phyloP scores from a whole-genome alignment of 208 protist genomes.

The Trypanosoma grayi region DNA sequence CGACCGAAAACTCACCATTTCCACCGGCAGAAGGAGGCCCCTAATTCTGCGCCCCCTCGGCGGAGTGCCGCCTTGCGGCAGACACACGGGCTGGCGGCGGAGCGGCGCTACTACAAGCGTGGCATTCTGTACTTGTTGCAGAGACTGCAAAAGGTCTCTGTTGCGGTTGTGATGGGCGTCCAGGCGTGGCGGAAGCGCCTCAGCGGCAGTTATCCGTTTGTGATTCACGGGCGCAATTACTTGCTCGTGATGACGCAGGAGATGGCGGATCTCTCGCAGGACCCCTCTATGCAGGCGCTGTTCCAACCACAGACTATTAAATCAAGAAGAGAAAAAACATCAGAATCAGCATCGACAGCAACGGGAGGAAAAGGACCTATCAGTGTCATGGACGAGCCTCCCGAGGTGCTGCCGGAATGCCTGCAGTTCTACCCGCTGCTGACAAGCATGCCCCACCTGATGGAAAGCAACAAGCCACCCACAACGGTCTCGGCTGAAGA shows the following conservation, averaged over 20 bases:
- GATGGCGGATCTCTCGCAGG: conserved; percentile 25
- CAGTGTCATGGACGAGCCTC: neutral
- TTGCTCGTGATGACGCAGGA: conserved; percentile 37
- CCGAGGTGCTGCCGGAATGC: conserved; percentile 5
- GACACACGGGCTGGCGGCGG: neutral
- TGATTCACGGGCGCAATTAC: conserved; percentile 42
- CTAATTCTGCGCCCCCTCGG: neutral
- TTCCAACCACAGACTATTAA: neutral
- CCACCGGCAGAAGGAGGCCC: no score
- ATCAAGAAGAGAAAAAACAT: neutral
- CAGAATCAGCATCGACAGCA: neutral
- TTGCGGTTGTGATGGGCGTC: conserved; percentile 37
- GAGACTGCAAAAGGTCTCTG: conserved; percentile 33
- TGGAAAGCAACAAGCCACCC: conserved; percentile 12
- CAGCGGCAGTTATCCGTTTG: conserved; percentile 28
- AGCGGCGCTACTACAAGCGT: conserved; percentile 26
- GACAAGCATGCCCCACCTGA: conserved; percentile 11
- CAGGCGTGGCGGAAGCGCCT: conserved; percentile 24
- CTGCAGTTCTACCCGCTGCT: conserved; percentile 22
- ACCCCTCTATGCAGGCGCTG: conserved; percentile 10
- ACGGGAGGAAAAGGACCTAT: neutral
- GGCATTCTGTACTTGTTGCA: conserved; percentile 40
- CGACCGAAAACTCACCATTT: no score
- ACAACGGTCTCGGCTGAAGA: neutral
- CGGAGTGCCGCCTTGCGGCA: neutral